A percentile compares a stretch with the other conserved stretches of the same genome.
These are phyloP conservation scores for Phoma sp. DNA, from an alignment of 2,329 filamentous ascomycete genomes.

Conservation along the genomic window DNA sequence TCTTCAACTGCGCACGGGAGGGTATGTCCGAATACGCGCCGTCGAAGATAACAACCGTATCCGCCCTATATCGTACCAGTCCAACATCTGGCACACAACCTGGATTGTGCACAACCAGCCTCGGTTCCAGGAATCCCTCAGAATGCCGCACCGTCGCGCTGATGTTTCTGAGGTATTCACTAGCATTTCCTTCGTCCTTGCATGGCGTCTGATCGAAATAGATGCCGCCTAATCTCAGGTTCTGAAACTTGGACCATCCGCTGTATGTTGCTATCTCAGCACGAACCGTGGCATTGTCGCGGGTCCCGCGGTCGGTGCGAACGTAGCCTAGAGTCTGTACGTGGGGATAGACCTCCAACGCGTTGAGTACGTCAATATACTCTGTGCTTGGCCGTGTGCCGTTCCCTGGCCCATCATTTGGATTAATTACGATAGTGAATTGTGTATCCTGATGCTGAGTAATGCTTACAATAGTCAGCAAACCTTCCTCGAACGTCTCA, in stretches of 20 bases:
- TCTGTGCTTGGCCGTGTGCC: slow-evolving; percentile 48
- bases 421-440: slow-evolving; percentile 60
- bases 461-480: slow-evolving; percentile 16
- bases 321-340: slow-evolving; percentile 58
- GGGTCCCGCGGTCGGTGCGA: slow-evolving; percentile 52
- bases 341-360: slow-evolving; percentile 52
- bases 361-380: slow-evolving; percentile 52
- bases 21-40: slow-evolving; percentile 25
- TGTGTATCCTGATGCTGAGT: slow-evolving; percentile 46
- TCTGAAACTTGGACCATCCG: slow-evolving; percentile 50
- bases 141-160: slow-evolving; percentile 26
- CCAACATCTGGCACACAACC: slow-evolving; percentile 26
- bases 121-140: slow-evolving; percentile 22
- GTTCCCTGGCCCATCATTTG: slow-evolving; percentile 52
- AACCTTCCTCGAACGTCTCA: not conserved
- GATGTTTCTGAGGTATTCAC: slow-evolving; percentile 31
- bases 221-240: slow-evolving; percentile 51
- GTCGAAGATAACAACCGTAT: slow-evolving; percentile 35
- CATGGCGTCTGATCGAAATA: slow-evolving; percentile 58
- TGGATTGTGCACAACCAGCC: slow-evolving; percentile 30
- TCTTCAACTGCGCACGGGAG: slow-evolving; percentile 11
- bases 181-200: slow-evolving; percentile 12
- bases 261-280: slow-evolving; percentile 56
- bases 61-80: slow-evolving; percentile 20
- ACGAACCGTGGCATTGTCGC: slow-evolving; percentile 23